Evolutionary conservation across 2,329 filamentous ascomycete species (phyloP), one percentile per base, ranked within the genome.

Genomic region (Aurifilum marmelostoma): DNA sequence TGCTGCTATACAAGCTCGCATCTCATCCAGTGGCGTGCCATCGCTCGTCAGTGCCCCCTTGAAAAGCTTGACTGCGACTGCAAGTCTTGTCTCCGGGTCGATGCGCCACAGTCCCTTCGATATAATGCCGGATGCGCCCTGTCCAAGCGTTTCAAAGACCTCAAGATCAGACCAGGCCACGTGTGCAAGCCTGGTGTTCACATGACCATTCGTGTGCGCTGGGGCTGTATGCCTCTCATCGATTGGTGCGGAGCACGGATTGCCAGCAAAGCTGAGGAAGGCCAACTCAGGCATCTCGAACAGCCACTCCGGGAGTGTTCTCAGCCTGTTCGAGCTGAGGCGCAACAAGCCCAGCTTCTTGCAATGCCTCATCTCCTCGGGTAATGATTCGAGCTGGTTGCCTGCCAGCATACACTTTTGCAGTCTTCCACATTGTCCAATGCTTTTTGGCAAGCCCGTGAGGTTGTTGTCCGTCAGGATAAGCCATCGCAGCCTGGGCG

Each of bases 401-500:
- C 82, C 83, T 1, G 83, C 79, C n/a, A 85, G 74, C 81, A 84
- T 82, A 72, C 83, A 84, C 73, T 84, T 83, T 71, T 84, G 80
- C 5, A 85, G 76, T 14, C 78, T 77, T 24, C 71, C 70, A 68
- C 83, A 85, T 27, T 74, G 74, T 12, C 82, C 81, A 62, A 85
- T 81, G 73, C 77, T 81, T 24, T 71, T 72, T 0, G 83, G 82
- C 9, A 85, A 74, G 9, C 71, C 66, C 3, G 70, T 69, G 54
- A 85, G 78, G 52, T 73, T 70, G 73, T 85, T 85, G 72, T 82
- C 79, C 24, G 83, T 85, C 16, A 85, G 75, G 65, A 85, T 83
- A 52, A 85, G 75, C 80, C 82, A 84, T n/a, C 82, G 77, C 24
- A 85, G 75, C 12, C 74, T 78, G 9, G 77, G 76, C 11, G 83